These are phyloP conservation scores for Lotus japonicus DNA, from an alignment of 306 rosid genomes.

Conservation along the genomic window DNA sequence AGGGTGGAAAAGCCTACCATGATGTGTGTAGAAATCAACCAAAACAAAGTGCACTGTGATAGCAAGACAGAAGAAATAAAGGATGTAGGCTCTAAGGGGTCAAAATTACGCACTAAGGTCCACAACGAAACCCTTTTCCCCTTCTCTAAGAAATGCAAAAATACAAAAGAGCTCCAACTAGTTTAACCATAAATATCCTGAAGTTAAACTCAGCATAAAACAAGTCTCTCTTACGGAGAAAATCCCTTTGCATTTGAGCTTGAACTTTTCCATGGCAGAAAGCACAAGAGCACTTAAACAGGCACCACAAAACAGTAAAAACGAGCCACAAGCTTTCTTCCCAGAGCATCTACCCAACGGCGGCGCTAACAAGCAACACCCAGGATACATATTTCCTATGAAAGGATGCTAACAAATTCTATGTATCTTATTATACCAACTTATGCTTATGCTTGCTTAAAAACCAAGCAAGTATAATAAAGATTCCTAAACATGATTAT, in stretches of 20 bases:
- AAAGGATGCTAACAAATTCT: slow-evolving; percentile 20
- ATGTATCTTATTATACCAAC: slow-evolving; percentile 19
- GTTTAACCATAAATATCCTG: background rate
- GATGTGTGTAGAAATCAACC: background rate
- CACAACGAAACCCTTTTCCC: background rate
- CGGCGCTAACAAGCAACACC: slow-evolving; percentile 57
- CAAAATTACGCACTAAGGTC: background rate
- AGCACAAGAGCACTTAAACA: slow-evolving; percentile 38
- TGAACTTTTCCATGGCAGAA: slow-evolving; percentile 46
- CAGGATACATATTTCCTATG: slow-evolving; percentile 41
- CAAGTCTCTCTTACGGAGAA: slow-evolving; percentile 44
- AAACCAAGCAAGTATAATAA: slow-evolving; percentile 55
- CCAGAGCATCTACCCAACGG: slow-evolving; percentile 45
- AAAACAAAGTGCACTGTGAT: background rate
- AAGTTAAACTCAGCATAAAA: background rate
- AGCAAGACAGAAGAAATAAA: background rate
- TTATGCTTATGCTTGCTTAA: slow-evolving; percentile 54
- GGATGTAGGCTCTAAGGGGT: background rate
- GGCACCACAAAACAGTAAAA: slow-evolving; percentile 45
- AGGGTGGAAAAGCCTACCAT: background rate
- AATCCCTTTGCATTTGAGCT: slow-evolving; percentile 45
- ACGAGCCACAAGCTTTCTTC: slow-evolving; percentile 56
- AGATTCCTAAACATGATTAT: slow-evolving; percentile 28
- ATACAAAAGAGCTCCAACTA: background rate
- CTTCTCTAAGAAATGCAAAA: background rate